phyloP scores from a whole-genome alignment of 176 grass and related monocot genomes.

The Bonia amplexicaulis region DNA sequence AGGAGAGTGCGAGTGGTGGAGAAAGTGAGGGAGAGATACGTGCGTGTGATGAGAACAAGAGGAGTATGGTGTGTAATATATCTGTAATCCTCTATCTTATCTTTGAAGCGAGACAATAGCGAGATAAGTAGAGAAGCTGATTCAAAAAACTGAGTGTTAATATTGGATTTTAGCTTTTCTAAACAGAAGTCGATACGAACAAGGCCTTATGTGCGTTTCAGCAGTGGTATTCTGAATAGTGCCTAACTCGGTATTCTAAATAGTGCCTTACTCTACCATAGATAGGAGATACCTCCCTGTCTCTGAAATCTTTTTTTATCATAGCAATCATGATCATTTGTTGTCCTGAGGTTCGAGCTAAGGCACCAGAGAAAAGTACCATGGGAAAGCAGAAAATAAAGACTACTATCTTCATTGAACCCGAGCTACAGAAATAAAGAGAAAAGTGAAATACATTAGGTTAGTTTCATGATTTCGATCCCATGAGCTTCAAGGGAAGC shows the following conservation, averaged over 20 bases:
- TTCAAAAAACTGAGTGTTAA: no score
- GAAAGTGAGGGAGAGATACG: no score
- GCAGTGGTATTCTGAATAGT: not conserved
- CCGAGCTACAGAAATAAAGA: not conserved
- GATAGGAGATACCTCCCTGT: not conserved
- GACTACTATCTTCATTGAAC: not conserved
- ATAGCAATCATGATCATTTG: not conserved
- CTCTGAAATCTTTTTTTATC: not conserved
- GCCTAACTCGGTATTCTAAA: not conserved
- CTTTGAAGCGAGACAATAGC: no score
- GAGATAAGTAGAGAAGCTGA: no score
- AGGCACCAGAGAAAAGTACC: not conserved
- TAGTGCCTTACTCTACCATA: not conserved
- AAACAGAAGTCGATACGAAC: no score
- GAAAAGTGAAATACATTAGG: not conserved
- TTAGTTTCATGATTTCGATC: not conserved
- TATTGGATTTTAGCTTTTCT: no score
- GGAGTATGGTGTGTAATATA: no score
- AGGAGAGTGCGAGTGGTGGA: no score
- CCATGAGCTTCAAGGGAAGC: not conserved
- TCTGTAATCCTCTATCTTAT: no score
- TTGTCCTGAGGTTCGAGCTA: not conserved
- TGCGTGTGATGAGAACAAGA: fast-evolving
- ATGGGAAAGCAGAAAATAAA: not conserved
- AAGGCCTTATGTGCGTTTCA: not conserved